Conservation (phyloP, 257 asterid species). For the Nicotiana tabacum region DNA sequence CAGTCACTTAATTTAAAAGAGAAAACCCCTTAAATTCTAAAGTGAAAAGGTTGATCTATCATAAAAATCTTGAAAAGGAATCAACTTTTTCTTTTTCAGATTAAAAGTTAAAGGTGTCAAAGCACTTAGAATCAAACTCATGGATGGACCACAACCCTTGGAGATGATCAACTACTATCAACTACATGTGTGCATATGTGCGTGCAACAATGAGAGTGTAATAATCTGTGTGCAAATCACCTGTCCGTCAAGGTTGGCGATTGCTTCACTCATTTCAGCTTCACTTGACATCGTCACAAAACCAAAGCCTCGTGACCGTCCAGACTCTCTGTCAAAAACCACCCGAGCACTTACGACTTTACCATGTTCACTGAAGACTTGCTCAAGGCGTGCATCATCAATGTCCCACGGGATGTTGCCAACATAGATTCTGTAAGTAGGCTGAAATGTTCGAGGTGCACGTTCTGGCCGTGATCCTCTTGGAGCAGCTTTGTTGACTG, state of each 20-base stretch:
- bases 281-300: slow-evolving; percentile 77
- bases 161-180: background rate
- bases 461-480: slow-evolving; percentile 78
- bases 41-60: background rate
- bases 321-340: slow-evolving; percentile 66
- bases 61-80: background rate
- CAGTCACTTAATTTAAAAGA: background rate
- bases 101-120: background rate
- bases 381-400: slow-evolving; percentile 62
- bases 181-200: background rate
- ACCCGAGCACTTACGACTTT: slow-evolving; percentile 79
- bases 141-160: background rate
- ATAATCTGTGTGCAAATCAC: slow-evolving; percentile 29
- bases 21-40: background rate
- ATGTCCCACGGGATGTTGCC: slow-evolving; percentile 91
- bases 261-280: slow-evolving; percentile 78
- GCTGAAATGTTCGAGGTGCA: slow-evolving; percentile 47
- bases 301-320: slow-evolving; percentile 94
- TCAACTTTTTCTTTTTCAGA: background rate
- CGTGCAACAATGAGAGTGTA: background rate
- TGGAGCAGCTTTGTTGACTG: slow-evolving; percentile 80
- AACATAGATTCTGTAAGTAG: slow-evolving; percentile 58
- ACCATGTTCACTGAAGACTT: slow-evolving; percentile 79
- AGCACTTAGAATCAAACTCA: background rate
- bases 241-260: slow-evolving; percentile 83